Conservation (phyloP, 371 early-diverging fungal genomes). For the Actinomortierella wolfii region DNA sequence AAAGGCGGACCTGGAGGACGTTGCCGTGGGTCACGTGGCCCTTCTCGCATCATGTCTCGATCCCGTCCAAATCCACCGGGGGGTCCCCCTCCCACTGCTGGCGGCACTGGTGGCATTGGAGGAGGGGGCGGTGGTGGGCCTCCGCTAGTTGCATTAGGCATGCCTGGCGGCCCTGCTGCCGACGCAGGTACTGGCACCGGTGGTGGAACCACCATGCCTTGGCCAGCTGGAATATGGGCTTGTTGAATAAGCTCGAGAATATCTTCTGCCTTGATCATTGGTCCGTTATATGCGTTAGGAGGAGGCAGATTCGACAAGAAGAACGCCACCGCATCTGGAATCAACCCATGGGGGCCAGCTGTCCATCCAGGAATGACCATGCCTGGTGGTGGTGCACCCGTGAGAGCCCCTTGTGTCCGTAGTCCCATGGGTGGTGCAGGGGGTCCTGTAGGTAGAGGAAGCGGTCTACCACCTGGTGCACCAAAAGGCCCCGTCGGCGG, state of each 20-base stretch:
- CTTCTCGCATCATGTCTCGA: conserved; percentile 6
- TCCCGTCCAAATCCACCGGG: conserved; percentile 18
- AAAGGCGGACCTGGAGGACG: too few relatives aligned
- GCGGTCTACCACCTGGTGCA: conserved; percentile 39
- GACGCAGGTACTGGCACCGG: conserved; percentile 6
- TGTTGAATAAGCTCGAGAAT: conserved; percentile 57
- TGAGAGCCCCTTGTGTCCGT: not conserved
- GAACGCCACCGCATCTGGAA: conserved; percentile 65
- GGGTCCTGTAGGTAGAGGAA: conserved; percentile 14
- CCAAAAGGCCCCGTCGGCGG: conserved; percentile 7
- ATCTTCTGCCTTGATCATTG: conserved; percentile 53
- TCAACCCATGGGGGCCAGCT: conserved; percentile 37
- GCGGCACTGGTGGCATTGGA: conserved; percentile 9
- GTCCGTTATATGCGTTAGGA: conserved; percentile 56
- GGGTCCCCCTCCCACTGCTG: not conserved
- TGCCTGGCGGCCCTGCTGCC: too few relatives aligned
- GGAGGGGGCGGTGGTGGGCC: conserved; percentile 48
- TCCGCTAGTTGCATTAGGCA: too few relatives aligned
- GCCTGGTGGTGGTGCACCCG: conserved; percentile 16
- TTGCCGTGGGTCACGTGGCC: too few relatives aligned
- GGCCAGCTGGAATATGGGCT: conserved; percentile 47
- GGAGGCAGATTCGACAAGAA: conserved; percentile 62
- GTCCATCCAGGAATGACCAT: conserved; percentile 42
- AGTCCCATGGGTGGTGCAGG: conserved; percentile 3
- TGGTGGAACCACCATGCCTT: conserved; percentile 27